Percentiles rank a stretch among this genome's conserved stretches.
phyloP scores from a whole-genome alignment of 2,329 filamentous ascomycete genomes.

The Colletotrichum sp. region DNA sequence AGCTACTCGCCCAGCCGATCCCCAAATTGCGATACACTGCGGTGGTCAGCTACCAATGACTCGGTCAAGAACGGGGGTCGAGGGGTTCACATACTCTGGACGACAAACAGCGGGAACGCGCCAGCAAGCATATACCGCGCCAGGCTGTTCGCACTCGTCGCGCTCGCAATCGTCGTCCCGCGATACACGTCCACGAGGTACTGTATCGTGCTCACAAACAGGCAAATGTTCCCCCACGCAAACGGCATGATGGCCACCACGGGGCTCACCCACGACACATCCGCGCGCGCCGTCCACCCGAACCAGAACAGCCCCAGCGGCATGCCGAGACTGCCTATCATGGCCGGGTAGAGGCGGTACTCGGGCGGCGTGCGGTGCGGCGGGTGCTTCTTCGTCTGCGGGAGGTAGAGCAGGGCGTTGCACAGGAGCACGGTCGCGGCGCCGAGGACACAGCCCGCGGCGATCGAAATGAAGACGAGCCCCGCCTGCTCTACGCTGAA shows the following conservation, averaged over 20 bases:
- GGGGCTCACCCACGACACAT: slow-evolving; percentile 55
- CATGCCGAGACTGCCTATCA: slow-evolving; percentile 55
- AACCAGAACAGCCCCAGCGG: slow-evolving; percentile 68
- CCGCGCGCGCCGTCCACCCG: slow-evolving; percentile 56
- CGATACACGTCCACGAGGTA: slow-evolving; percentile 64
- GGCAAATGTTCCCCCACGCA: slow-evolving; percentile 63
- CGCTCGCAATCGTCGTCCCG: slow-evolving; percentile 60
- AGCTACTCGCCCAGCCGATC: slow-evolving; percentile 51
- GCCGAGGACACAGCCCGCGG: slow-evolving; percentile 50
- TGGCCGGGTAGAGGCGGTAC: slow-evolving; percentile 63
- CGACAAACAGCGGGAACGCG: slow-evolving; percentile 65
- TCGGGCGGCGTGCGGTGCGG: slow-evolving; percentile 53
- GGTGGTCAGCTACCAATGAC: not conserved
- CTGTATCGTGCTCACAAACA: slow-evolving; percentile 59
- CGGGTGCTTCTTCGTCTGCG: slow-evolving; percentile 34
- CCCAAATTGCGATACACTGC: slow-evolving; percentile 49
- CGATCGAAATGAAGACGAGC: slow-evolving; percentile 50
- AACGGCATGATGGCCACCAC: slow-evolving; percentile 60
- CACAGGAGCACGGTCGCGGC: slow-evolving; percentile 44
- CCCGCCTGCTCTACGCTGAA: slow-evolving; percentile 48
- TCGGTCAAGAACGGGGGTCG: not conserved
- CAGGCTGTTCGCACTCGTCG: slow-evolving; percentile 64
- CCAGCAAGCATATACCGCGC: slow-evolving; percentile 60
- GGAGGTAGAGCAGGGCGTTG: slow-evolving; percentile 47
- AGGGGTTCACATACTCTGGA: slow-evolving; percentile 51